A percentile compares a stretch with the other conserved stretches of the same genome.
Evolutionary conservation across 108 stramenopile genomes (phyloP).

Genomic region (Cyclotella sp.): DNA sequence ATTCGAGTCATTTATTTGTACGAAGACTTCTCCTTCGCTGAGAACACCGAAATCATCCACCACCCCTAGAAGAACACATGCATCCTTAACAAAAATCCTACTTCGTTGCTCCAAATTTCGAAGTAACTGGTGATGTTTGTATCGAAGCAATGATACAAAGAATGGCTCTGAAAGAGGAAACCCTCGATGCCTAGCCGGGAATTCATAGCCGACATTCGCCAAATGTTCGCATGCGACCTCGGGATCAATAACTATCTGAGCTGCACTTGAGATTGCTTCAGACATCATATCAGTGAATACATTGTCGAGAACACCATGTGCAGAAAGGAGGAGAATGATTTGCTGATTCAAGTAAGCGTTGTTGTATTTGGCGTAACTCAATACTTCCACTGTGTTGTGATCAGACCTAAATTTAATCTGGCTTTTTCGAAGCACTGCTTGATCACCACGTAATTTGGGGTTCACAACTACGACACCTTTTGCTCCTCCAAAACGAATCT

Average conservation of each 20-base stretch:
- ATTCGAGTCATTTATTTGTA: not conserved
- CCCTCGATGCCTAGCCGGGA: not conserved
- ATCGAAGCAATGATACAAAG: not conserved
- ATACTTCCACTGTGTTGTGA: not conserved
- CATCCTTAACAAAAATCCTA: not conserved
- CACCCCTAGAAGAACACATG: not conserved
- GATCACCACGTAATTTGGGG: not conserved
- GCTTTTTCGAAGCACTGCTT: not conserved
- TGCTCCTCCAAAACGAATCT: constrained; percentile 1
- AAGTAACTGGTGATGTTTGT: not conserved
- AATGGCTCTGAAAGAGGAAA: not conserved
- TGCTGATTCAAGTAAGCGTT: not conserved
- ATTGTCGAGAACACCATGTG: not conserved
- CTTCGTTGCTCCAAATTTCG: constrained; percentile 1
- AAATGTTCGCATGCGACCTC: not conserved
- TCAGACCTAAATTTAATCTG: not conserved
- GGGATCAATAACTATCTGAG: not conserved
- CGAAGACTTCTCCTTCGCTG: not conserved
- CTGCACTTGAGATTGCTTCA: not conserved
- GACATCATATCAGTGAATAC: not conserved
- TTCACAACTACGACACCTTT: not conserved
- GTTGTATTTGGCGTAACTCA: not conserved
- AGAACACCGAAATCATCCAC: not conserved
- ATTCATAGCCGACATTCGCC: too few species aligned
- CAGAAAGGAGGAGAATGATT: not conserved